A percentile compares a stretch with the other conserved stretches of the same genome.
These are phyloP conservation scores for Aspergillus olivimuriae DNA, from an alignment of 495 filamentous ascomycete genomes.

Conservation along the genomic window DNA sequence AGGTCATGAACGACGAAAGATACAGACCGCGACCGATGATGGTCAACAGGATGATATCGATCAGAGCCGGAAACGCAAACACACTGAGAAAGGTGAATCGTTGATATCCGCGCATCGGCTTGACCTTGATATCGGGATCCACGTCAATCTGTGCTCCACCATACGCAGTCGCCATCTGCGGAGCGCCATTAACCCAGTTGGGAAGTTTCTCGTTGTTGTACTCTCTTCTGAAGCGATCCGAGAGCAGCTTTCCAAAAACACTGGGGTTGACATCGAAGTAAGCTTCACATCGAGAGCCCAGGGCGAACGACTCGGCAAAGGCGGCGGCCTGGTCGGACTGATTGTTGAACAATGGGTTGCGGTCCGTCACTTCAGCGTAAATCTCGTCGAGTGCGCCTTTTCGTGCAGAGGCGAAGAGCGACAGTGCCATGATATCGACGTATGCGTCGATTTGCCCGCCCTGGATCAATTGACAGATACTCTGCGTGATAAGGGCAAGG, in stretches of 20 bases:
- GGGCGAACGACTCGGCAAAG: conserved; percentile 55
- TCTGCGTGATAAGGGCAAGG: conserved; percentile 34
- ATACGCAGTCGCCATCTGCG: conserved; percentile 45
- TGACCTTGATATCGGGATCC: conserved; percentile 40
- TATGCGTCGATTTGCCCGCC: conserved; percentile 38
- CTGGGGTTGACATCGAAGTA: conserved; percentile 53
- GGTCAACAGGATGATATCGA: conserved; percentile 53
- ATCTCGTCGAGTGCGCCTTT: conserved; percentile 54
- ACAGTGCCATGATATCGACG: conserved; percentile 46
- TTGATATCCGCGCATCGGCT: conserved; percentile 42
- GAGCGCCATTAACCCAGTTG: conserved; percentile 42
- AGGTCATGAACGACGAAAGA: conserved; percentile 47
- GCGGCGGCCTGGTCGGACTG: conserved; percentile 53
- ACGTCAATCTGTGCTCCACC: conserved; percentile 52
- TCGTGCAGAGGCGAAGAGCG: conserved; percentile 50
- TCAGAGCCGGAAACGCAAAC: conserved; percentile 54
- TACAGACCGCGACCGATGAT: conserved; percentile 53
- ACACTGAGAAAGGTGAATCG: conserved; percentile 53
- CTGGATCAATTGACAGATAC: conserved; percentile 30
- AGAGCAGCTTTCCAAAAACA: conserved; percentile 49
- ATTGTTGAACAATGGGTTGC: conserved; percentile 52
- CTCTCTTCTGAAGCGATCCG: conserved; percentile 43
- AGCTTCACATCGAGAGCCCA: conserved; percentile 54
- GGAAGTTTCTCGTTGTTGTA: conserved; percentile 47
- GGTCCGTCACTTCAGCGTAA: conserved; percentile 52